These are phyloP conservation scores for Phytopythium aichiense DNA, from an alignment of 352 stramenopile genomes.

Conservation along the genomic window DNA sequence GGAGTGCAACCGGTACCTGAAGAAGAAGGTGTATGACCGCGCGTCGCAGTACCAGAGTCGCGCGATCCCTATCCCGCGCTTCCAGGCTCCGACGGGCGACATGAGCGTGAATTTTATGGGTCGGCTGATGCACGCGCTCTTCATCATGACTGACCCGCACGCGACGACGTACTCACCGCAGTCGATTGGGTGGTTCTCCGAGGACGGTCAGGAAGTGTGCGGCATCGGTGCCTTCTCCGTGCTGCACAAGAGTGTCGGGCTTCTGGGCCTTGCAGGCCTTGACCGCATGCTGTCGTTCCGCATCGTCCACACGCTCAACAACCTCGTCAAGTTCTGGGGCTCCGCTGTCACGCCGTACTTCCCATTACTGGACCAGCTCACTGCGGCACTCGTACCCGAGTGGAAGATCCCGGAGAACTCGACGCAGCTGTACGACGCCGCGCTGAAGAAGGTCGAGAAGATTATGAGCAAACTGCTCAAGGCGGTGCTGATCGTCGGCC, in stretches of 20 bases:
- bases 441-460: constrained; percentile 92
- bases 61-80: constrained; percentile 91
- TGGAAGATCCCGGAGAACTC: constrained; percentile 89
- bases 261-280: constrained; percentile 89
- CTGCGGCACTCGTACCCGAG: constrained; percentile 76
- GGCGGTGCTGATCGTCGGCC: constrained; percentile 90
- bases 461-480: constrained; percentile 93
- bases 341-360: constrained; percentile 88
- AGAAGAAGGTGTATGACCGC: constrained; percentile 92
- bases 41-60: constrained; percentile 90
- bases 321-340: constrained; percentile 92
- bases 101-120: constrained; percentile 94
- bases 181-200: constrained; percentile 91
- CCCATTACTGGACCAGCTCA: constrained; percentile 86
- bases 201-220: constrained; percentile 82
- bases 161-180: constrained; percentile 91
- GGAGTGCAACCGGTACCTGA: constrained; percentile 94
- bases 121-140: constrained; percentile 87
- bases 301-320: constrained; percentile 92
- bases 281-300: constrained; percentile 92
- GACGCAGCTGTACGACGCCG: constrained; percentile 80
- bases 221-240: constrained; percentile 87
- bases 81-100: constrained; percentile 76
- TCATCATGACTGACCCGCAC: constrained; percentile 91
- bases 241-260: constrained; percentile 88